Base-by-base conservation (phyloP, 139 green algal species). In the Desmodesmus armatus region DNA sequence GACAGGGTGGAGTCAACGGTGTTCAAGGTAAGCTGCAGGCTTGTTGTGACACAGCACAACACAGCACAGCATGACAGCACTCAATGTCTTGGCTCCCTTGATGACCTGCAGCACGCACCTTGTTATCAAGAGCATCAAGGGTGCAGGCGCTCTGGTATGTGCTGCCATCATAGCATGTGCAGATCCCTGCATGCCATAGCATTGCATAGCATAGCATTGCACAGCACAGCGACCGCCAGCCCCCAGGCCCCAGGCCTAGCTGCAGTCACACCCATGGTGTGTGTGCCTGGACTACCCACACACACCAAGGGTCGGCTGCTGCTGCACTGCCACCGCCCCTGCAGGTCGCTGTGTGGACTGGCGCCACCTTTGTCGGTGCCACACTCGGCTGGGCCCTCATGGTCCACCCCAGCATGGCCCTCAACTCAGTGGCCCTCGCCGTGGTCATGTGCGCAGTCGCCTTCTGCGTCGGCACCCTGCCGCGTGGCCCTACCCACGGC, bases 1-100 rank as follows among this genome's bases (percentile, higher is more conserved):
- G 78, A 84, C 41, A 35, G 78, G 2, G 78, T 84, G 13, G 78
- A 84, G 62, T 74, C 78, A 43, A 84, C 78, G 0, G 55, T 84
- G 41, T 29, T 51, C 31, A 84, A 84, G 78, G 78, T 84, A 43
- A 41, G n/a, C n/a, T n/a, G n/a, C n/a, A n/a, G n/a, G n/a, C n/a
- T n/a, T n/a, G 67, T 58, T 58, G 13, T 58, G 47, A 13, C 47
- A 15, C 13, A 23, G 47, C 13, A 23, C 13, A 15, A 58, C 47
- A 58, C 17, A 58, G 13, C 13, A 58, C 47, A 58, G 47, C 47
- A 58, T 58, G 47, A 23, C 47, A 58, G 47, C 47, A 58, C n/a
- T n/a, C n/a, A n/a, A n/a, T n/a, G n/a, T n/a, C n/a, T n/a, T n/a
- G n/a, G n/a, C n/a, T n/a, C n/a, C n/a, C n/a, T n/a, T n/a, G n/a